Evolutionary conservation across 1,139 yeast species (phyloP).

Genomic region (Cylindricascospora bacillispora): DNA sequence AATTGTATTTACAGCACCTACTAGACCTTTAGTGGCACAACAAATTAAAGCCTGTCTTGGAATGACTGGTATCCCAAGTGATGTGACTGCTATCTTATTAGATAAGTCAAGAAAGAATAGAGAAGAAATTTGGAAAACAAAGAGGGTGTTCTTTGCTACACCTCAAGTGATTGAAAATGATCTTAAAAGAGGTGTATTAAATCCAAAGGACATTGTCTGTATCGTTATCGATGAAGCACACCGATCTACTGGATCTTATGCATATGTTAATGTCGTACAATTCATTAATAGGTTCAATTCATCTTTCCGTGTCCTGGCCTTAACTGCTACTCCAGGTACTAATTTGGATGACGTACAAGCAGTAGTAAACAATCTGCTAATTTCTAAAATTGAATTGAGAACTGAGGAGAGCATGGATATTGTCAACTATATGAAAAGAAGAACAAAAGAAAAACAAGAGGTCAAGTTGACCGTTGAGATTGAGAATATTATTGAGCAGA

Average conservation of each 20-base stretch:
- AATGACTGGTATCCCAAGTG: slow-evolving; percentile 69
- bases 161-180: slow-evolving; percentile 96
- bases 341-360: slow-evolving; percentile 82
- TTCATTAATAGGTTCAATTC: slow-evolving; percentile 50
- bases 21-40: slow-evolving; percentile 94
- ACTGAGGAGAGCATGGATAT: slow-evolving; percentile 80
- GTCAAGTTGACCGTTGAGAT: slow-evolving; percentile 45
- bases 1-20: slow-evolving; percentile 91
- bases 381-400: slow-evolving; percentile 71
- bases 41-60: slow-evolving; percentile 90
- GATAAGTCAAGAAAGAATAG: slow-evolving; percentile 60
- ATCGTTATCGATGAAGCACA: slow-evolving; percentile 94
- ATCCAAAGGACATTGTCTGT: slow-evolving; percentile 64
- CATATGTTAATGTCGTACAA: slow-evolving; percentile 72
- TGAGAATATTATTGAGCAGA: slow-evolving; percentile 36
- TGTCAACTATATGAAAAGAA: slow-evolving; percentile 62
- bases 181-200: slow-evolving; percentile 54
- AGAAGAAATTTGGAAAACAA: slow-evolving; percentile 58
- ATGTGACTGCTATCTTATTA: slow-evolving; percentile 67
- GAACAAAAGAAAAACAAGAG: slow-evolving; percentile 45
- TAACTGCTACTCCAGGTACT: slow-evolving; percentile 94
- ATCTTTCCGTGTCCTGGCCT: slow-evolving; percentile 64
- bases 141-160: slow-evolving; percentile 81
- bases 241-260: slow-evolving; percentile 78
- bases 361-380: slow-evolving; percentile 56